These are phyloP conservation scores for Kernera saxatilis DNA, from an alignment of 345 rosid genomes.

Conservation along the genomic window DNA sequence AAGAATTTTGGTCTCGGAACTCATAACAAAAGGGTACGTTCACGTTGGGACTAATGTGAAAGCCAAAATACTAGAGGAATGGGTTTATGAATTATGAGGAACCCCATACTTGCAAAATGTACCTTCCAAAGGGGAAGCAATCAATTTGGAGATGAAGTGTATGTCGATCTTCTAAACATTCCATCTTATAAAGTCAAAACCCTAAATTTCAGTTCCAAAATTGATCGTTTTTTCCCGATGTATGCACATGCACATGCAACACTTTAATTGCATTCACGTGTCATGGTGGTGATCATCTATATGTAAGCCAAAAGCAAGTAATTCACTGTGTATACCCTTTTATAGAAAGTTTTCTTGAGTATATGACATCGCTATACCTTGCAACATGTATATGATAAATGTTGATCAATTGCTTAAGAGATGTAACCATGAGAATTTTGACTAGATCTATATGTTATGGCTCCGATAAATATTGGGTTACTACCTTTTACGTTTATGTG, in stretches of 20 bases:
- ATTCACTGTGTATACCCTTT: neutral
- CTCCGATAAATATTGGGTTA: neutral
- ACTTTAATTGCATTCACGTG: slow-evolving; percentile 25
- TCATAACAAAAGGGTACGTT: slow-evolving; percentile 23
- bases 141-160: slow-evolving; percentile 18
- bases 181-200: slow-evolving; percentile 31
- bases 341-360: neutral
- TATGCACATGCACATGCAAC: slow-evolving; percentile 32
- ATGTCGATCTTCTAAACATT: slow-evolving; percentile 26
- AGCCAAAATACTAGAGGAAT: slow-evolving; percentile 22
- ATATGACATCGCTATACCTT: neutral
- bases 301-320: neutral
- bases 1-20: slow-evolving; percentile 16
- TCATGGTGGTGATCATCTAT: slow-evolving; percentile 9
- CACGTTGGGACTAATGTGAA: slow-evolving; percentile 27
- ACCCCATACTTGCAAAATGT: slow-evolving; percentile 26
- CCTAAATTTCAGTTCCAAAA: slow-evolving; percentile 33
- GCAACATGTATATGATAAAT: neutral
- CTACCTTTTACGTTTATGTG: neutral
- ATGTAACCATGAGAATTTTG: neutral
- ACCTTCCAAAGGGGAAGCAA: slow-evolving; percentile 27
- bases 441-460: neutral
- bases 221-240: slow-evolving; percentile 27
- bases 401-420: neutral
- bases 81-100: slow-evolving; percentile 25